Conservation (phyloP, 805 yeast genomes). For the Saccharomyces kudriavzevii region DNA sequence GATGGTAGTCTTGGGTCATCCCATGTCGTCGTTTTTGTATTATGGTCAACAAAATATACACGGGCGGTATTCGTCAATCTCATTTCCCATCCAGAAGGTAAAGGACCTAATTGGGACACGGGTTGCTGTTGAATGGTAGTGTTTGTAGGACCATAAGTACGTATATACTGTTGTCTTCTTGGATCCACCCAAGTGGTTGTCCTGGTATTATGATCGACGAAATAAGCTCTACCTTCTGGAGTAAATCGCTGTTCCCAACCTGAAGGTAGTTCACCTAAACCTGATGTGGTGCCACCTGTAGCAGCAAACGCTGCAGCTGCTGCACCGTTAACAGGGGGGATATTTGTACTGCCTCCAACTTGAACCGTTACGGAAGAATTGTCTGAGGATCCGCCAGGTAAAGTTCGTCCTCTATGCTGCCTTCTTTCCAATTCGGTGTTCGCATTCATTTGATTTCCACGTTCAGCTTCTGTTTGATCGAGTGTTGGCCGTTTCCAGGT, state of each 20-base stretch:
- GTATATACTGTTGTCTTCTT: slow-evolving; percentile 94
- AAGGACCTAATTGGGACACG: slow-evolving; percentile 92
- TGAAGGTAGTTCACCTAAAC: slow-evolving; percentile 92
- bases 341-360: slow-evolving; percentile 39
- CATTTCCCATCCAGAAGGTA: slow-evolving; percentile 99
- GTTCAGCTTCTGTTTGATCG: slow-evolving; percentile 66
- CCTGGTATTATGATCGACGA: slow-evolving; percentile 98
- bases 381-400: slow-evolving; percentile 52
- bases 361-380: slow-evolving; percentile 33
- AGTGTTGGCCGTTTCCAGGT: slow-evolving; percentile 97
- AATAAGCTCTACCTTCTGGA: slow-evolving; percentile 96
- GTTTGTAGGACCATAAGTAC: slow-evolving; percentile 78
- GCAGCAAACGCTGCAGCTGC: slow-evolving; percentile 63
- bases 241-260: slow-evolving; percentile 99
- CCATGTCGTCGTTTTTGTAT: slow-evolving; percentile 99
- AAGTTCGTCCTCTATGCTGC: slow-evolving; percentile 82
- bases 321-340: slow-evolving; percentile 42
- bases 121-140: slow-evolving; percentile 97
- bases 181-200: slow-evolving; percentile 99
- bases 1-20: slow-evolving; percentile 98
- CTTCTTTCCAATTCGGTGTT: slow-evolving; percentile 81
- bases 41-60: slow-evolving; percentile 97
- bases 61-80: slow-evolving; percentile 97
- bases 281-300: slow-evolving; percentile 81
- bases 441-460: slow-evolving; percentile 50